Evolutionary conservation across 2,329 filamentous ascomycete species (phyloP), one percentile per base, ranked within the genome.

Genomic region (Paraconiothyrium sp.): DNA sequence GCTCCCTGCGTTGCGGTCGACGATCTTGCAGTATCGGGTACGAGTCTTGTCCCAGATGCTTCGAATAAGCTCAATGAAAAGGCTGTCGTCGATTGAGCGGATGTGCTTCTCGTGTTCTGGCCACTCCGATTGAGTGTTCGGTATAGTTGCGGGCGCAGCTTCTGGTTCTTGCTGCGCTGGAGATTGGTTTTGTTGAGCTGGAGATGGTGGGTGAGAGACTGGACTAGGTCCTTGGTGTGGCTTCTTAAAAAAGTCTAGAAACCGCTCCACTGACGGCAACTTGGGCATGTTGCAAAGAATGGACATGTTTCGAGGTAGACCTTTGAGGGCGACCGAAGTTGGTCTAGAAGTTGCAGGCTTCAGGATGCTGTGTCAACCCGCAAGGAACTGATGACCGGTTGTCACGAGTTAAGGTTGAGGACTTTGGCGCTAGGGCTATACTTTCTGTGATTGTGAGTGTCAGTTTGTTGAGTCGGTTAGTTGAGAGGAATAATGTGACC

Each of bases 251-350:
- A 24, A 46, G 8, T 24, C 20, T 10, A 46, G 20, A 1, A 24
- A 10, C 1, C 4, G 20, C 10, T 24, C 43, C 3, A 24, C 24
- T 7, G 20, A 46, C 20, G 43, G 43, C 8, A 24, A 24, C 8
- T 46, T 46, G n/a, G 20, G n/a, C 20, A 24, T 22, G 43, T 46
- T 46, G 43, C 43, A 46, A 13, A 46, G 20, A 46, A 46, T 46
- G 7, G 43, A 22, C 43, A 46, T 46, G 2, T 22, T 24, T 22
- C 4, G n/a, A 22, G n/a, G 4, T 46, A 41, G 27, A 30, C 20
- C 20, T 16, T 41, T 16, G 14, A 16, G 13, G 37, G 5, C 7
- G 37, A 16, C 13, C 5, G 16, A 16, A n/a, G 6, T 16, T 30
- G 2, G 27, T 30, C 27, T 6, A 6, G 27, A 30, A 0, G 1